Base-by-base conservation (phyloP, 306 rosid species). In the Mucuna pruriens region DNA sequence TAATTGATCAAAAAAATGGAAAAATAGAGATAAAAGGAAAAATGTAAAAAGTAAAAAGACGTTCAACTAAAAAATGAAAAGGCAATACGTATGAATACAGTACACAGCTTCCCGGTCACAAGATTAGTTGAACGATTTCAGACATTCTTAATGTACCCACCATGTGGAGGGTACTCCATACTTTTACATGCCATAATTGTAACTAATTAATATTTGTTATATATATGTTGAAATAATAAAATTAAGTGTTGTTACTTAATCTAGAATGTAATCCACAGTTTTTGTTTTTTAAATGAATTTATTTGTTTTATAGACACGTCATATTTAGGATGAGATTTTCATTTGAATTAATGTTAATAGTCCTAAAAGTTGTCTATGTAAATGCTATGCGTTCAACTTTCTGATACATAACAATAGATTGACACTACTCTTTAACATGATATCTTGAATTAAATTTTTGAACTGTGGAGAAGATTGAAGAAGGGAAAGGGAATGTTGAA, bases 121-220 rank as follows among this genome's bases (percentile, higher is more conserved):
- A 3, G 19, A 49, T 74, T 72, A 40, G 58, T 64, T 81, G 69
- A 81, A 74, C 84, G 15, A 80, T 49, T 75, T 19, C 4, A 16
- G 22, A 36, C 60, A 26, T 63, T 74, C 48, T 48, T 63, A 4
- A 11, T 3, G 31, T 44, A 38, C 52, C 84, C 31, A 70, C 51
- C 70, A 45, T 12, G 82, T 39, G 57, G 44, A 76, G 38, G 19
- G 42, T 66, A 12, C 74, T 16, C 8, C 26, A 11, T 8, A 63
- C 36, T 65, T 77, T 33, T 8, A 23, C 19, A 22, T 4, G 0
- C 1, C 26, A 38, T 46, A 31, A 31, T n/a, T 45, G 52, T 63
- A 11, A n/a, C 16, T 3, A 0, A 54, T n/a, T 3, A 0, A 54
- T n/a, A 6, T 11, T 11, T 76, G 12, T 11, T 12, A 0, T 15